phyloP scores from a whole-genome alignment of 345 rosid genomes.

The Limnanthes douglasii region DNA sequence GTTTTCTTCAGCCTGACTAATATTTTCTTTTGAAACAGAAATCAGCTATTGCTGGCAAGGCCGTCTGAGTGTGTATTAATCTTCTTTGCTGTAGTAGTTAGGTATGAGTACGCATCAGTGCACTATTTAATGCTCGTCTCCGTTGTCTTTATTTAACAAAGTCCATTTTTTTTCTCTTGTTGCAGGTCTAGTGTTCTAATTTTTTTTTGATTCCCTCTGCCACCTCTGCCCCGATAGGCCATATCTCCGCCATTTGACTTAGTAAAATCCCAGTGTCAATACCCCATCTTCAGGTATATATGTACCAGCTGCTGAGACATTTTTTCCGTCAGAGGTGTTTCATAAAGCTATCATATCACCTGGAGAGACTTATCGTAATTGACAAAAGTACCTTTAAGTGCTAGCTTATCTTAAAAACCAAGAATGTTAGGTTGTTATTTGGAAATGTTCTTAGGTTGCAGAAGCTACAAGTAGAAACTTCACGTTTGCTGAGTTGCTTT shows the following conservation, averaged over 20 bases:
- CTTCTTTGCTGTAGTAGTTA: conserved; percentile 10
- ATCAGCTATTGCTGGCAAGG: conserved; percentile 48
- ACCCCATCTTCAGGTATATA: conserved; percentile 2
- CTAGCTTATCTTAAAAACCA: conserved; percentile 20
- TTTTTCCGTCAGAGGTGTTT: too few species aligned
- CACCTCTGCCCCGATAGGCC: too few species aligned
- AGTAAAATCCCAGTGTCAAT: conserved; percentile 12
- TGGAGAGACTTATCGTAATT: conserved; percentile 33
- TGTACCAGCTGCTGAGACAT: conserved; percentile 5
- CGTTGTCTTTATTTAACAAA: conserved; percentile 3
- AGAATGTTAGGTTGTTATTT: conserved; percentile 10
- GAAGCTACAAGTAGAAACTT: conserved; percentile 17
- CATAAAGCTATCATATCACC: conserved; percentile 9
- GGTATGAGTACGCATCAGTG: conserved; percentile 12
- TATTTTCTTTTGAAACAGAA: conserved; percentile 22
- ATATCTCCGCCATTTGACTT: too few species aligned
- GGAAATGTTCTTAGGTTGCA: conserved; percentile 20
- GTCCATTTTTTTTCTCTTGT: conserved; percentile 1
- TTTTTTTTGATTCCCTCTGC: conserved; percentile 20
- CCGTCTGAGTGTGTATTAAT: conserved; percentile 39
- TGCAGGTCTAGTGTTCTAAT: conserved; percentile 51
- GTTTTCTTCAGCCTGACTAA: conserved; percentile 1
- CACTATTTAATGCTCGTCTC: background rate
- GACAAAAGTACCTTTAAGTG: conserved; percentile 26
- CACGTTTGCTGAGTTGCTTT: conserved; percentile 5